Evolutionary conservation across 2,329 filamentous ascomycete species (phyloP).

Genomic region (Colletotrichum tamarilloi): DNA sequence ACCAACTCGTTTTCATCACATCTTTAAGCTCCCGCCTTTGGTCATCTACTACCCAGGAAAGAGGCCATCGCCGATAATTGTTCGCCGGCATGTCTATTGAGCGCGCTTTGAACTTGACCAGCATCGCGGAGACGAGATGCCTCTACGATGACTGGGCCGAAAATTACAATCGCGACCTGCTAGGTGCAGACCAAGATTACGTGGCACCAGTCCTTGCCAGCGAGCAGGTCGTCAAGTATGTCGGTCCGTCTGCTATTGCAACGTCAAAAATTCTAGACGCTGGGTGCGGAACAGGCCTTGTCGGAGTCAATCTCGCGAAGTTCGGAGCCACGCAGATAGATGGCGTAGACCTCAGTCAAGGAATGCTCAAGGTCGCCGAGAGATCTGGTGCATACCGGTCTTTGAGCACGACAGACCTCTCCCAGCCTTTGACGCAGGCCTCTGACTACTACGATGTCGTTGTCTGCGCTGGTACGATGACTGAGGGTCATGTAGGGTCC

Average conservation of each 20-base stretch:
- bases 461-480: neutral
- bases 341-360: neutral
- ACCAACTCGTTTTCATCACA: neutral
- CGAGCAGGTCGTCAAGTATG: neutral
- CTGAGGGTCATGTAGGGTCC: neutral
- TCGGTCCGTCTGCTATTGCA: neutral
- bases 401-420: neutral
- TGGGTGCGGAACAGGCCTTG: neutral
- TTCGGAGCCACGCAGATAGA: neutral
- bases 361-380: neutral
- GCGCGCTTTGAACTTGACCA: neutral
- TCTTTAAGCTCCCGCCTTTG: neutral
- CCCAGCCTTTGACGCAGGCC: neutral
- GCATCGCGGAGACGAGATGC: neutral
- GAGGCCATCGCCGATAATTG: neutral
- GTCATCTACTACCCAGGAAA: neutral
- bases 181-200: neutral
- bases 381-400: neutral
- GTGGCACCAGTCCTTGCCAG: neutral
- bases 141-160: neutral
- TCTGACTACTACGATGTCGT: neutral
- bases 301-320: neutral
- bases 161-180: neutral
- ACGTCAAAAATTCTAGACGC: neutral
- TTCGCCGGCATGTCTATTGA: neutral